Evolutionary conservation across 2,329 filamentous ascomycete species (phyloP).

Genomic region (Penicillium sp.): DNA sequence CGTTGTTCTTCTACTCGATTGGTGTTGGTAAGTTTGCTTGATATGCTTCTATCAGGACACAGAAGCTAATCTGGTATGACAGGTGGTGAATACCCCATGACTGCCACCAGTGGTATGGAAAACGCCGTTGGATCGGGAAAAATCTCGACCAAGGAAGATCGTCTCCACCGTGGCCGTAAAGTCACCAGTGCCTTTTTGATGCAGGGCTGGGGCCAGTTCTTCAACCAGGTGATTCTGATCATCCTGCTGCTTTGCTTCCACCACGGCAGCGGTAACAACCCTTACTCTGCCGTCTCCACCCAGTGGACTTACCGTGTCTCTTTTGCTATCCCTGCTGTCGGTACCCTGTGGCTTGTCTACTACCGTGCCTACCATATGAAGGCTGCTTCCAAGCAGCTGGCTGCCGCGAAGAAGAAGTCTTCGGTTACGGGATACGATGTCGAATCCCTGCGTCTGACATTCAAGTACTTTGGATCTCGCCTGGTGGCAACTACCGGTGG

Average conservation of each 20-base stretch:
- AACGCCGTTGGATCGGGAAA: conserved; percentile 79
- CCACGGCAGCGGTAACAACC: conserved; percentile 65
- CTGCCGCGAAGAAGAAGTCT: conserved; percentile 74
- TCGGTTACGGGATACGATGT: conserved; percentile 89
- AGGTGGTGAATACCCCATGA: conserved; percentile 93
- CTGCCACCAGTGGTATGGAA: conserved; percentile 90
- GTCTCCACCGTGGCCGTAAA: conserved; percentile 90
- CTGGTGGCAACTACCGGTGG: conserved; percentile 77
- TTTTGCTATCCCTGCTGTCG: conserved; percentile 83
- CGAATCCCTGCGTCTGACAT: conserved; percentile 70
- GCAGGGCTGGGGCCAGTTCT: conserved; percentile 96
- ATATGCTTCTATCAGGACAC: background rate
- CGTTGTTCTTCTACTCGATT: conserved; percentile 81
- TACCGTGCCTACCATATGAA: conserved; percentile 95
- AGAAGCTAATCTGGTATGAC: too few relatives aligned
- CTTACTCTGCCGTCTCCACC: conserved; percentile 69
- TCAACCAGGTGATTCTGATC: conserved; percentile 88
- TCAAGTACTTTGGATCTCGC: conserved; percentile 78
- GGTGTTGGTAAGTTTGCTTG: conserved; percentile 40
- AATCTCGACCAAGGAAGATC: conserved; percentile 84
- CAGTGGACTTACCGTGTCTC: conserved; percentile 91
- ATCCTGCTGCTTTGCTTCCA: conserved; percentile 83
- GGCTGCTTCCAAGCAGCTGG: conserved; percentile 74
- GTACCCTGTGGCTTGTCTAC: conserved; percentile 91
- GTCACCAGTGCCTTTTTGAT: conserved; percentile 95